Evolutionary conservation across 305 asterid species (phyloP), one percentile per base, ranked within the genome.

Genomic region (Fraxinus dipetala): DNA sequence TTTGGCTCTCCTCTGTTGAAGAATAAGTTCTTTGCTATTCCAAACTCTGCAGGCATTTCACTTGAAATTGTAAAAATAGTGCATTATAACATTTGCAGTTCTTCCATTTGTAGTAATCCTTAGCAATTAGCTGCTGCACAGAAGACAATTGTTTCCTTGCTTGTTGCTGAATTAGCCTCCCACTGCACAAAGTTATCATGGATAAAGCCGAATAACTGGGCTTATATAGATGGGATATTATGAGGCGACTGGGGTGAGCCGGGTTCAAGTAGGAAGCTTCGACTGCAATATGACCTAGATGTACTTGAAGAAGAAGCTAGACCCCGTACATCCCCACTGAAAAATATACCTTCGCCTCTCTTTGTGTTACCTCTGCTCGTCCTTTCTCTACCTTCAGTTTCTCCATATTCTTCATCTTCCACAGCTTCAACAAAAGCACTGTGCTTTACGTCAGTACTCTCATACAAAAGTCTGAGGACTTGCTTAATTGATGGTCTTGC

Each of bases 221-320:
- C 80, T 85, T 82, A 91, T 76, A 88, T 75, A 6, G 93, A 92
- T 3, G 93, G 91, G 40, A 63, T 34, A 78, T 90, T 88, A 73
- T 75, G 76, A 83, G 94, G 96, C 1, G 98, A 91, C 87, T 89
- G 91, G 26, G 95, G 97, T 11, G 98, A 93, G 65, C 96, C 90
- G 80, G 80, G 88, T 72, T 92, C 98, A 14, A 92, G 88, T n/a
- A 96, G 89, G 78, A 93, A 92, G 86, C 92, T 94, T 79, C 94
- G 82, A 76, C 98, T 94, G 78, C 99, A 92, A 77, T 90, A 88
- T 14, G 99, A 96, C 81, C 93, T 87, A 10, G 97, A 85, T 0
- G 98, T 96, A 89, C 98, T 96, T 8, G 98, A 96, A 34, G 99
- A 96, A 28, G 99, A 94, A 81, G 96, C 95, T 30, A 93, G 84